Evolutionary conservation across 1,284 basidiomycete genomes (phyloP).

Genomic region (Veloporphyrellus conicus): DNA sequence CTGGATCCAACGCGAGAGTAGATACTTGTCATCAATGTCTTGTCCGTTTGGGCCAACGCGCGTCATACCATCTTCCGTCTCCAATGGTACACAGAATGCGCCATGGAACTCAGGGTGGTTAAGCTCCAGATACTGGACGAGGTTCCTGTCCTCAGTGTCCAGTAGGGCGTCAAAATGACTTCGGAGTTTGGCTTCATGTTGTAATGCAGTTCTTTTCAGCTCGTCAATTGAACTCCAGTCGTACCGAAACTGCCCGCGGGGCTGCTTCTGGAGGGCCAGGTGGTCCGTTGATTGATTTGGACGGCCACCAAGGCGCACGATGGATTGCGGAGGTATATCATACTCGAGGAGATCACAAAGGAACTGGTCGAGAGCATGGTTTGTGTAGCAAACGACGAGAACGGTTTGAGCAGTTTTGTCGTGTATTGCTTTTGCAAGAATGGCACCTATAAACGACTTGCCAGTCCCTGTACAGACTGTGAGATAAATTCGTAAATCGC

Average conservation of each 20-base stretch:
- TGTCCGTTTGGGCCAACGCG: constrained; percentile 40
- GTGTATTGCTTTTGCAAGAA: constrained; percentile 54
- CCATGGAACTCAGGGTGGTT: constrained; percentile 38
- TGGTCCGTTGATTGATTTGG: constrained; percentile 32
- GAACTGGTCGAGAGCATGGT: constrained; percentile 66
- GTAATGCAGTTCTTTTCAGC: constrained; percentile 20
- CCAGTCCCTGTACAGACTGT: constrained; percentile 49
- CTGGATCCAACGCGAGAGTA: constrained; percentile 44
- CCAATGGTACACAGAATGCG: constrained; percentile 45
- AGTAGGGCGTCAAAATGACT: constrained; percentile 1
- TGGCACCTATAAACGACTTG: constrained; percentile 62
- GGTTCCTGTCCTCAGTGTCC: not conserved
- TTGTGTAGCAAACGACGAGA: constrained; percentile 64
- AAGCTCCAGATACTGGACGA: constrained; percentile 36
- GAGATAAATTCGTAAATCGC: not conserved
- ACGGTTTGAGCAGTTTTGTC: constrained; percentile 47
- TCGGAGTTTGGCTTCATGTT: constrained; percentile 29
- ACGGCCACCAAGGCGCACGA: constrained; percentile 58
- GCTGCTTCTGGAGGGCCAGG: constrained; percentile 38
- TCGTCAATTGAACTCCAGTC: constrained; percentile 40
- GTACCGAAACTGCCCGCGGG: constrained; percentile 12
- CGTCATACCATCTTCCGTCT: constrained; percentile 40
- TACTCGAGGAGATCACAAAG: constrained; percentile 55
- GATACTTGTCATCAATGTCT: constrained; percentile 36
- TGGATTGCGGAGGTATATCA: constrained; percentile 42